Evolutionary conservation across 805 yeast species (phyloP).

Genomic region (Scheffersomyces amazonensis): DNA sequence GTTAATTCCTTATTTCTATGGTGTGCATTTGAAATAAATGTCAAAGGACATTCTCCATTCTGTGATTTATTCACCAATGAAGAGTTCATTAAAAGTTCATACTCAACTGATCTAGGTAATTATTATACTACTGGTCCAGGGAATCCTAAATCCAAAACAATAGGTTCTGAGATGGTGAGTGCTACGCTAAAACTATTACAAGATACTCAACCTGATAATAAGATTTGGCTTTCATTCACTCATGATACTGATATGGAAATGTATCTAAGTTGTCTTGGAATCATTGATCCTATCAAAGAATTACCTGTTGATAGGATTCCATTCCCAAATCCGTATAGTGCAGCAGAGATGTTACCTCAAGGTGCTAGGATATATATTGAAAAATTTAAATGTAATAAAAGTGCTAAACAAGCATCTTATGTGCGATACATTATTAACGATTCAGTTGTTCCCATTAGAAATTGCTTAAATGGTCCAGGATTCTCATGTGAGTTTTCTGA

Average conservation of each 20-base stretch:
- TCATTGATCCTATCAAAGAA: conserved; percentile 40
- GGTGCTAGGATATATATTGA: conserved; percentile 38
- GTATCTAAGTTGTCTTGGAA: conserved; percentile 61
- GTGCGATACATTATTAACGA: conserved; percentile 38
- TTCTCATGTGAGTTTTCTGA: conserved; percentile 37
- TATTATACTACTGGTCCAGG: conserved; percentile 69
- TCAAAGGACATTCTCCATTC: conserved; percentile 63
- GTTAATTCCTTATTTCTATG: conserved; percentile 50
- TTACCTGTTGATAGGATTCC: conserved; percentile 46
- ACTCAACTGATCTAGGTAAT: conserved; percentile 53
- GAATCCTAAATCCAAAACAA: conserved; percentile 49
- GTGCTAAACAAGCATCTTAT: conserved; percentile 22
- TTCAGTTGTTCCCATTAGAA: conserved; percentile 34
- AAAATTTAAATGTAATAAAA: conserved; percentile 26
- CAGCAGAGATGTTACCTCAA: conserved; percentile 36
- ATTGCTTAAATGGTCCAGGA: conserved; percentile 38
- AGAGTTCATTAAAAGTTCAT: conserved; percentile 62
- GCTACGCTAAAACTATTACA: conserved; percentile 47
- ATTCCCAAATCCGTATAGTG: conserved; percentile 47
- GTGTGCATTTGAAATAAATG: conserved; percentile 76
- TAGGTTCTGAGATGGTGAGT: conserved; percentile 53
- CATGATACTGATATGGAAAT: conserved; percentile 70
- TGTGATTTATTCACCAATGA: conserved; percentile 67
- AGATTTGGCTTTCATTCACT: conserved; percentile 64
- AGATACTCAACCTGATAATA: conserved; percentile 40